A percentile compares a stretch with the other conserved stretches of the same genome.
These are phyloP conservation scores for Torrubiella hemipterigena DNA, from an alignment of 2,329 filamentous ascomycete species.

Conservation along the genomic window DNA sequence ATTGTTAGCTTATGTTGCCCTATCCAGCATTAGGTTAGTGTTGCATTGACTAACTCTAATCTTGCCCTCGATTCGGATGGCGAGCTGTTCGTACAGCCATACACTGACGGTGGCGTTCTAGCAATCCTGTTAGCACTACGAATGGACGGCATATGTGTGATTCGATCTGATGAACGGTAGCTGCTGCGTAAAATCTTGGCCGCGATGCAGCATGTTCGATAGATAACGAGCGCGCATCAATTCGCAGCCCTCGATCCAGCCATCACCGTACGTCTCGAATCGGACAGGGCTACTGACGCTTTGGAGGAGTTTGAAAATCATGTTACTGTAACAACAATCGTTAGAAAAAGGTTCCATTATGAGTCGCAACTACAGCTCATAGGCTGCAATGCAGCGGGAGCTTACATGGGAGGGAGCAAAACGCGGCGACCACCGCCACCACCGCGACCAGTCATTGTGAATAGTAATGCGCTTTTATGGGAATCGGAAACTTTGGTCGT, in stretches of 20 bases:
- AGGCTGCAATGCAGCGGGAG: constrained; percentile 5
- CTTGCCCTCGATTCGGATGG: constrained; percentile 89
- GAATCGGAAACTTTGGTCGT: not conserved
- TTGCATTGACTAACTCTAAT: constrained; percentile 60
- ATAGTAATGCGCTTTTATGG: not conserved
- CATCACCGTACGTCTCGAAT: constrained; percentile 15
- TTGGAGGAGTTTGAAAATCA: constrained; percentile 66
- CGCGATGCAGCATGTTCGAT: too few species aligned
- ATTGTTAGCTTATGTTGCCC: constrained; percentile 41
- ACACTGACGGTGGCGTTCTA: constrained; percentile 77
- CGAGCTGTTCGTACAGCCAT: constrained; percentile 94
- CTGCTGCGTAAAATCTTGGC: too few species aligned
- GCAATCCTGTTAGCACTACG: constrained; percentile 11
- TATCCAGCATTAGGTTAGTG: constrained; percentile 47
- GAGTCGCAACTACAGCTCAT: not conserved
- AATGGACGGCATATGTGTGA: too few species aligned
- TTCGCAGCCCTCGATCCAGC: constrained; percentile 1
- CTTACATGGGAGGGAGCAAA: constrained; percentile 44
- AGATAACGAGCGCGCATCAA: constrained; percentile 1
- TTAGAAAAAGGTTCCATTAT: not conserved
- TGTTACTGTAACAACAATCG: constrained; percentile 23
- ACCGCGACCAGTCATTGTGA: constrained; percentile 45
- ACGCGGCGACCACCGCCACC: constrained; percentile 49
- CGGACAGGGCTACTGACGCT: constrained; percentile 21
- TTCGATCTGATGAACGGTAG: too few species aligned